These are phyloP conservation scores for Cymbidium sinense DNA, from an alignment of 106 monocot genomes.

Conservation along the genomic window DNA sequence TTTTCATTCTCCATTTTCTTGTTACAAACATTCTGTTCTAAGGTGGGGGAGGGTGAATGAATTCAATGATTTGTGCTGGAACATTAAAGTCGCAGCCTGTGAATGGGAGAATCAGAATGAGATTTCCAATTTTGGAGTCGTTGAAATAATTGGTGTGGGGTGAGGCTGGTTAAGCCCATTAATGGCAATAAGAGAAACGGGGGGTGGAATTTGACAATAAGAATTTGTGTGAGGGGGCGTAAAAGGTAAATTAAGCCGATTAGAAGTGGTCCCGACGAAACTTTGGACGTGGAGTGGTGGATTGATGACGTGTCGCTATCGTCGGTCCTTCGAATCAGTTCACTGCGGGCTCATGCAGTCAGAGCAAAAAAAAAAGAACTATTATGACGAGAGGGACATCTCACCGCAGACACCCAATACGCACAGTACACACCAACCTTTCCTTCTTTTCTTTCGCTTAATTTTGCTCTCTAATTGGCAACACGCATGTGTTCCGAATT, in stretches of 20 bases:
- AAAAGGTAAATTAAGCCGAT: background rate
- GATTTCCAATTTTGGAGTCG: background rate
- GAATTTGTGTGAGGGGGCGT: background rate
- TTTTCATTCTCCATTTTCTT: background rate
- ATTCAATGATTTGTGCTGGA: constrained; percentile 7
- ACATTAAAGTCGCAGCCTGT: constrained; percentile 7
- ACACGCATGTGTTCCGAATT: background rate
- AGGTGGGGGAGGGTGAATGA: background rate
- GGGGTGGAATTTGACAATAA: background rate
- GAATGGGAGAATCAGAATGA: constrained; percentile 3
- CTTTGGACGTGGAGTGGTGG: background rate
- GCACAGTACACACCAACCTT: constrained; percentile 1
- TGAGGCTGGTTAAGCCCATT: background rate
- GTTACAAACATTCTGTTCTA: constrained; percentile 1
- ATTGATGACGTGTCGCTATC: constrained; percentile 12
- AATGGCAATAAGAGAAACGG: background rate
- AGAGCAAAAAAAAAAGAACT: background rate
- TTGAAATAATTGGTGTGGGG: background rate
- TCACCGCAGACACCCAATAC: constrained; percentile 7
- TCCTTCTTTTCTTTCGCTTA: background rate
- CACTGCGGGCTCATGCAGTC: constrained; percentile 9
- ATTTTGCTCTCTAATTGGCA: background rate
- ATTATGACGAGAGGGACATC: constrained; percentile 13
- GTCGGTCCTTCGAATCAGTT: constrained; percentile 13
- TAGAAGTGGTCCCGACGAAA: background rate